A percentile compares a stretch with the other conserved stretches of the same genome.
Evolutionary conservation across 352 stramenopile species (phyloP).

Genomic region (Globisporangium echinulatum): DNA sequence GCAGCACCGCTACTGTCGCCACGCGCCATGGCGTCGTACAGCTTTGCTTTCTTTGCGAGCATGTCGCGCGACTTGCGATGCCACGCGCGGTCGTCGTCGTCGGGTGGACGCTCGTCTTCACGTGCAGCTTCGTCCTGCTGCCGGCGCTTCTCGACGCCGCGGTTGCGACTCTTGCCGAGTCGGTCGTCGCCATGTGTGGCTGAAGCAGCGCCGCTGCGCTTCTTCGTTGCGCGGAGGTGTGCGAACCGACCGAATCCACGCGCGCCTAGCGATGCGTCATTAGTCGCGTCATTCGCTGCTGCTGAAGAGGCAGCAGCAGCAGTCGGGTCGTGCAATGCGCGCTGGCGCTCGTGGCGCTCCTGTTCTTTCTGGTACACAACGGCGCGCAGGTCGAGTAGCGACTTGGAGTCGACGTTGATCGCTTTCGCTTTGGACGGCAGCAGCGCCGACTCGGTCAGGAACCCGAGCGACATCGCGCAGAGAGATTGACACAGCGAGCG

Average conservation of each 20-base stretch:
- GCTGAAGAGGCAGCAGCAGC: too few relatives aligned
- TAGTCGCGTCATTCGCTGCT: conserved; percentile 10
- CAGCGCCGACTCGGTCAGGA: conserved; percentile 89
- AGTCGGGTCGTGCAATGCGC: conserved; percentile 21
- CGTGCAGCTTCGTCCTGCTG: conserved; percentile 41
- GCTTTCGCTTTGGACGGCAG: conserved; percentile 87
- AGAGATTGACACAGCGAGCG: too few relatives aligned
- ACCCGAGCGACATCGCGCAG: conserved; percentile 79
- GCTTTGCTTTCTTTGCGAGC: conserved; percentile 56
- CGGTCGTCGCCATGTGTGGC: conserved; percentile 15
- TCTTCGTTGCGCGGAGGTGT: conserved; percentile 28
- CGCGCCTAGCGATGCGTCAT: conserved; percentile 5
- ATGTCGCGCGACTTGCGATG: conserved; percentile 50
- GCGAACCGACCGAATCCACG: conserved; percentile 35
- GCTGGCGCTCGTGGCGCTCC: conserved; percentile 53
- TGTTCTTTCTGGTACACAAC: conserved; percentile 82
- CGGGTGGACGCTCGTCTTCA: conserved; percentile 27
- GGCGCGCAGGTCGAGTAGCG: conserved; percentile 76
- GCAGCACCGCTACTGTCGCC: conserved; percentile 12
- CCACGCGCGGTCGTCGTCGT: conserved; percentile 61
- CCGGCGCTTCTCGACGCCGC: conserved; percentile 48
- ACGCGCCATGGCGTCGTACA: conserved; percentile 68
- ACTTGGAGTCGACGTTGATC: conserved; percentile 84
- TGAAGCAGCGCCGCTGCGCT: conserved; percentile 13
- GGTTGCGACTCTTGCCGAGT: conserved; percentile 29